Percentiles rank a stretch among this genome's conserved stretches.
These are phyloP conservation scores for Hirsutella rhossiliensis DNA, from an alignment of 2,329 filamentous ascomycete genomes.

Conservation along the genomic window DNA sequence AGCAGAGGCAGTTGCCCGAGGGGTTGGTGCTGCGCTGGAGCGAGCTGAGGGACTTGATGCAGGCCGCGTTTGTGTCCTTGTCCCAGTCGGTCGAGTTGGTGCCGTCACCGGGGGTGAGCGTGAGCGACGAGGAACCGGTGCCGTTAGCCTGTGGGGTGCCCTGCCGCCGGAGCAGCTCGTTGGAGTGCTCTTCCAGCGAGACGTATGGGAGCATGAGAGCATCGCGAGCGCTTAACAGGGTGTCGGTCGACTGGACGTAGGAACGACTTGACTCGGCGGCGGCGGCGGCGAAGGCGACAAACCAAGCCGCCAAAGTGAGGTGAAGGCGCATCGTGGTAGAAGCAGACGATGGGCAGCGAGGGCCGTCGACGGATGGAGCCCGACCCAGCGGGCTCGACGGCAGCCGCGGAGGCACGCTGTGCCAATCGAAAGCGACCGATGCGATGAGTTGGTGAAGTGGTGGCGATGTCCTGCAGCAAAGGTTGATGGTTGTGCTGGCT, in stretches of 20 bases:
- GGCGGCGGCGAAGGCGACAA: neutral
- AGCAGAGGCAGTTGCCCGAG: slow-evolving; percentile 69
- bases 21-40: slow-evolving; percentile 55
- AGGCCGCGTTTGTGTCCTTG: slow-evolving; percentile 42
- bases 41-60: slow-evolving; percentile 39
- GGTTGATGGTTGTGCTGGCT: too few relatives aligned
- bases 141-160: neutral
- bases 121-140: slow-evolving; percentile 10
- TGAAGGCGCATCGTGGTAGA: neutral
- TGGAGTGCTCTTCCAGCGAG: neutral
- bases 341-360: too few relatives aligned
- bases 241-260: slow-evolving; percentile 6
- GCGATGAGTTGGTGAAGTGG: too few relatives aligned
- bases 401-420: neutral
- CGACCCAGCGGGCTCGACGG: neutral
- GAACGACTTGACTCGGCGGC: neutral
- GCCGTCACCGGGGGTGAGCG: slow-evolving; percentile 28
- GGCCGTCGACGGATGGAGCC: neutral
- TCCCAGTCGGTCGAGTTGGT: slow-evolving; percentile 47
- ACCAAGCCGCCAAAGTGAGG: neutral
- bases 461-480: too few relatives aligned
- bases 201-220: slow-evolving; percentile 17
- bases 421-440: neutral
- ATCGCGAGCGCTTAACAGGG: slow-evolving; percentile 15
- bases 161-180: slow-evolving; percentile 3